Evolutionary conservation across 1,284 basidiomycete species (phyloP).

Genomic region (Tilletia walkeri): DNA sequence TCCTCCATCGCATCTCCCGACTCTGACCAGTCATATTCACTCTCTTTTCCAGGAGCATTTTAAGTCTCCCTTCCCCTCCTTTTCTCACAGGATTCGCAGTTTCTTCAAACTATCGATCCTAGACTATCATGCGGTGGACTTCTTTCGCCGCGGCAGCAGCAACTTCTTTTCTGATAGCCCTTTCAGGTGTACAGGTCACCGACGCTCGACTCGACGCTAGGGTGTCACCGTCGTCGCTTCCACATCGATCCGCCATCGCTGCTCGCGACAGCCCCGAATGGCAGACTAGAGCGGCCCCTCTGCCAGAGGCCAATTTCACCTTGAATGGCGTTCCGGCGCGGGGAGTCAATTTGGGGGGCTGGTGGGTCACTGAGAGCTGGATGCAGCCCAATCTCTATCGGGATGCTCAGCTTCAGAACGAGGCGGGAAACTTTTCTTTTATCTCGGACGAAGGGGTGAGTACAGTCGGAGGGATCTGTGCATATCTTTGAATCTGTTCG

Average conservation of each 20-base stretch:
- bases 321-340: neutral
- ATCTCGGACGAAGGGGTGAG: conserved; percentile 2
- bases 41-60: too few relatives aligned
- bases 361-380: neutral
- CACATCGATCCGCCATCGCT: neutral
- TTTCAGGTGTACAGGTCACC: too few relatives aligned
- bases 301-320: neutral
- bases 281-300: neutral
- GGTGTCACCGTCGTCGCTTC: neutral
- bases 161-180: too few relatives aligned
- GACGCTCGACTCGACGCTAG: too few relatives aligned
- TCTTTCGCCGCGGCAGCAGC: too few relatives aligned
- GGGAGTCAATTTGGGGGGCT: neutral
- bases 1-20: too few relatives aligned
- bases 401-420: neutral
- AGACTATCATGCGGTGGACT: too few relatives aligned
- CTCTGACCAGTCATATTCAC: too few relatives aligned
- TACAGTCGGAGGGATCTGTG: neutral
- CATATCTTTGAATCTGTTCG: neutral
- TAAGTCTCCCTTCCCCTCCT: too few relatives aligned
- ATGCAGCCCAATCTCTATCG: neutral
- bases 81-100: too few relatives aligned
- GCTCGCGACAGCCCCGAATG: neutral
- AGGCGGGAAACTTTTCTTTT: neutral
- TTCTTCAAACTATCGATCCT: too few relatives aligned